A percentile compares a stretch with the other conserved stretches of the same genome.
Conservation (phyloP, 345 rosid species). For the Balakata baccata region DNA sequence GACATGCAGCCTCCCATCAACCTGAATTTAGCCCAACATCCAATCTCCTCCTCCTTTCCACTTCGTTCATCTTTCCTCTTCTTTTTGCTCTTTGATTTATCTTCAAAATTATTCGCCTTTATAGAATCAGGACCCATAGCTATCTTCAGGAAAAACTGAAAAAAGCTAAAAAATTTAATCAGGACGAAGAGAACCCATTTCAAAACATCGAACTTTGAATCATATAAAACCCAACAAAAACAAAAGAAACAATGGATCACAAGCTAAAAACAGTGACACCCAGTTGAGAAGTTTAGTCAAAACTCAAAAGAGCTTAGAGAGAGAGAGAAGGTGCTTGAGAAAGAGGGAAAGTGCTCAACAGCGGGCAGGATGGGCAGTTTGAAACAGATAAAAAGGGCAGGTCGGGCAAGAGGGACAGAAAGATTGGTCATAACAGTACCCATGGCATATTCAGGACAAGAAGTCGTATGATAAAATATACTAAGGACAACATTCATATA, state of each 20-base stretch:
- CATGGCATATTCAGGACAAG: constrained; percentile 43
- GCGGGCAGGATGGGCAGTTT: constrained; percentile 66
- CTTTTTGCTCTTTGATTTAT: constrained; percentile 23
- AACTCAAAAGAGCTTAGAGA: constrained; percentile 24
- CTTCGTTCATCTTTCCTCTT: constrained; percentile 17
- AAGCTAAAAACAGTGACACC: constrained; percentile 17
- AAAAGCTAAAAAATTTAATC: constrained; percentile 12
- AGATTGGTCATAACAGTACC: constrained; percentile 33
- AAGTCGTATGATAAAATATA: constrained; percentile 17
- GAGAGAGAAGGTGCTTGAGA: constrained; percentile 20
- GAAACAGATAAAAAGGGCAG: constrained; percentile 45
- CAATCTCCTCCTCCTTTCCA: constrained; percentile 15
- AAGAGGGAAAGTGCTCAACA: constrained; percentile 27
- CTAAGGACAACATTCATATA: too few relatives aligned
- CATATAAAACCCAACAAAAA: constrained; percentile 12
- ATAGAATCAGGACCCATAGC: constrained; percentile 23
- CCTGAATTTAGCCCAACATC: constrained; percentile 31
- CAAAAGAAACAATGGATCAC: neutral
- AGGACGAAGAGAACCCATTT: constrained; percentile 8
- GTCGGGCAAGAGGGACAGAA: constrained; percentile 42
- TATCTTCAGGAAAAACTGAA: constrained; percentile 8
- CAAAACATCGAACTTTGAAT: constrained; percentile 14
- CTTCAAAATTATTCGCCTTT: constrained; percentile 18
- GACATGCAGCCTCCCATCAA: constrained; percentile 25
- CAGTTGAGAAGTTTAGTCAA: constrained; percentile 25